phyloP scores from a whole-genome alignment of 1,139 yeast genomes.

The Zhuliangozyma parablackwelliae region DNA sequence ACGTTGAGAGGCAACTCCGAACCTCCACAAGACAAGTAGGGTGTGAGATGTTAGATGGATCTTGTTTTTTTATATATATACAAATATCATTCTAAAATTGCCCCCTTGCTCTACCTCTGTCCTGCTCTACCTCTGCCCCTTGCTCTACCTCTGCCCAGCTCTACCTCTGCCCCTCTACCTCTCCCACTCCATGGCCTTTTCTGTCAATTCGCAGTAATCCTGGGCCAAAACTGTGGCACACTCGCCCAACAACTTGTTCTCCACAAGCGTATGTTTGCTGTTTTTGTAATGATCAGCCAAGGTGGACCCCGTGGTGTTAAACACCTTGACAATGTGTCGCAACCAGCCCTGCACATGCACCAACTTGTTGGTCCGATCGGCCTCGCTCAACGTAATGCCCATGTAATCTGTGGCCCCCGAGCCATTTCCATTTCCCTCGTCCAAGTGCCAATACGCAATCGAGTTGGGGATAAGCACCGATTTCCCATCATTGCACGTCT shows the following conservation, averaged over 20 bases:
- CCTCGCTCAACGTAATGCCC: conserved; percentile 18
- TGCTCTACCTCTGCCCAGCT: too few species aligned
- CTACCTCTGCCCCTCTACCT: too few species aligned
- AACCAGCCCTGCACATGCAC: conserved; percentile 15
- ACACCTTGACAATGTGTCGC: conserved; percentile 11
- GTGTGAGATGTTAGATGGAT: too few species aligned
- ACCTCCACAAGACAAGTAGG: conserved; percentile 23
- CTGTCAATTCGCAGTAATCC: conserved; percentile 10
- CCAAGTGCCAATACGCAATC: conserved; percentile 16
- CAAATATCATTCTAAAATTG: too few species aligned
- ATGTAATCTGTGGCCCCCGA: conserved; percentile 11
- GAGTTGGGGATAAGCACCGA: conserved; percentile 19
- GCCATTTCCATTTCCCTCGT: conserved; percentile 1
- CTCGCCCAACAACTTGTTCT: conserved; percentile 10
- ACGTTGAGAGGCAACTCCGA: conserved; percentile 45
- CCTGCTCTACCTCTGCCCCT: too few species aligned
- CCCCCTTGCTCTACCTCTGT: too few species aligned
- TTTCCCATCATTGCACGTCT: conserved; percentile 16
- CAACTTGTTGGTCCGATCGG: conserved; percentile 16
- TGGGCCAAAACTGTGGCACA: conserved; percentile 12
- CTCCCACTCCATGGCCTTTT: conserved; percentile 2
- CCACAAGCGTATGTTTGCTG: conserved; percentile 1
- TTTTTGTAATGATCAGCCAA: background rate
- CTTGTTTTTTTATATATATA: too few species aligned
- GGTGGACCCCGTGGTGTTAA: conserved; percentile 1